These are phyloP conservation scores for Plasmodium cynomolgi DNA, from an alignment of 169 alveolate species.

Conservation along the genomic window DNA sequence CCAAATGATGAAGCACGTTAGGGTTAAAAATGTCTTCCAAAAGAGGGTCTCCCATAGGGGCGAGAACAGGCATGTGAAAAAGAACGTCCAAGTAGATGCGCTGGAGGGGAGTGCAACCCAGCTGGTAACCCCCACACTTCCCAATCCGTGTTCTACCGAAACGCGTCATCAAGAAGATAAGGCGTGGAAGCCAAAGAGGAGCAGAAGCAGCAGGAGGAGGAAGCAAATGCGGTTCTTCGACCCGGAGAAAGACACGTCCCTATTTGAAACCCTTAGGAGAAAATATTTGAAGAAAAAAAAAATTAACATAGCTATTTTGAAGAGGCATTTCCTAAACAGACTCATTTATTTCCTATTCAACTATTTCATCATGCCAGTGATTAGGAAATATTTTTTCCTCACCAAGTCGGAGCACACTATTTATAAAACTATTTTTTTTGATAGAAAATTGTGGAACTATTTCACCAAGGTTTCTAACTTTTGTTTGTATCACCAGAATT, in stretches of 20 bases:
- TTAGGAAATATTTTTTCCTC: slow-evolving; percentile 49
- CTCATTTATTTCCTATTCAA: slow-evolving; percentile 68
- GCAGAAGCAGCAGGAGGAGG: too few relatives aligned
- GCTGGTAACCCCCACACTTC: not conserved
- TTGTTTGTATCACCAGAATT: slow-evolving; percentile 58
- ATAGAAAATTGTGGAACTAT: slow-evolving; percentile 60
- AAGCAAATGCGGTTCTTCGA: not conserved
- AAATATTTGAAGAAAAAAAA: slow-evolving; percentile 27
- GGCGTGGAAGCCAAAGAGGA: not conserved
- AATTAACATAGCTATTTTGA: slow-evolving; percentile 21
- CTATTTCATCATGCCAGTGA: slow-evolving; percentile 72
- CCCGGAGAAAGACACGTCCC: not conserved
- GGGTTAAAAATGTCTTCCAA: slow-evolving; percentile 48
- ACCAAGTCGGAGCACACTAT: slow-evolving; percentile 70
- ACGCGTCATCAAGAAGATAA: not conserved
- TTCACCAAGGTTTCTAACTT: slow-evolving; percentile 63
- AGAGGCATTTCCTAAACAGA: slow-evolving; percentile 66
- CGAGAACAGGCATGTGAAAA: not conserved
- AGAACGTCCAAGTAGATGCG: not conserved
- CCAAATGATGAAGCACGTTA: slow-evolving; percentile 60
- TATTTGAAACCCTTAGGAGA: slow-evolving; percentile 14
- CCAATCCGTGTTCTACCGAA: not conserved
- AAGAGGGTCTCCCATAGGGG: not conserved
- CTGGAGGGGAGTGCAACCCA: not conserved
- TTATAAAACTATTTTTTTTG: slow-evolving; percentile 57